phyloP scores from a whole-genome alignment of 306 rosid genomes.

The Astragalus glycyphyllos region DNA sequence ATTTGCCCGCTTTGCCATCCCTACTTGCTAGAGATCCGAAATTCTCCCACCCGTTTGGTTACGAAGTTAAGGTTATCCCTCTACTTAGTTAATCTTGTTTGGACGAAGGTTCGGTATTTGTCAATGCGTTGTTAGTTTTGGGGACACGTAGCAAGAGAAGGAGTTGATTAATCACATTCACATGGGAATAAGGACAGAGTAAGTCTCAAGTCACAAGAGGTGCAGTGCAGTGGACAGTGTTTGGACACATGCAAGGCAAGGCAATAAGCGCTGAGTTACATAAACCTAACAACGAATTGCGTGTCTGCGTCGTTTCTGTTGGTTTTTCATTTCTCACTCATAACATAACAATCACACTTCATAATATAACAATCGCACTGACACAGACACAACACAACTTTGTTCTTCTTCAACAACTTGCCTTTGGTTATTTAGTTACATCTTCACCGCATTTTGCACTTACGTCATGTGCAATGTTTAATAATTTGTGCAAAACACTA shows the following conservation, averaged over 20 bases:
- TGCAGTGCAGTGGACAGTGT: constrained; percentile 33
- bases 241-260: constrained; percentile 31
- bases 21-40: constrained; percentile 54
- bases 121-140: background rate
- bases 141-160: constrained; percentile 28
- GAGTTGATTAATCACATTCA: constrained; percentile 25
- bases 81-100: background rate
- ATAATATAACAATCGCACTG: constrained; percentile 16
- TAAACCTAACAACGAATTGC: constrained; percentile 38
- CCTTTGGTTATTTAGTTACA: background rate
- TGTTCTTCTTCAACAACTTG: background rate
- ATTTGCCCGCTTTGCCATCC: too few relatives aligned
- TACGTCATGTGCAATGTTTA: background rate
- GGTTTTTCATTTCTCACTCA: background rate
- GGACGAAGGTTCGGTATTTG: background rate
- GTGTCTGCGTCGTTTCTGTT: constrained; percentile 43
- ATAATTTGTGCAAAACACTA: too few relatives aligned
- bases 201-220: background rate
- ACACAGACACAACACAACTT: constrained; percentile 6
- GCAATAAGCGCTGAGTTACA: constrained; percentile 22
- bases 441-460: constrained; percentile 5
- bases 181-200: constrained; percentile 30
- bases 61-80: background rate
- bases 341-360: too few relatives aligned
- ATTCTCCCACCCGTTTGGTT: constrained; percentile 39